phyloP scores from a whole-genome alignment of 2,329 filamentous ascomycete species.

The Clarireedia paspali region DNA sequence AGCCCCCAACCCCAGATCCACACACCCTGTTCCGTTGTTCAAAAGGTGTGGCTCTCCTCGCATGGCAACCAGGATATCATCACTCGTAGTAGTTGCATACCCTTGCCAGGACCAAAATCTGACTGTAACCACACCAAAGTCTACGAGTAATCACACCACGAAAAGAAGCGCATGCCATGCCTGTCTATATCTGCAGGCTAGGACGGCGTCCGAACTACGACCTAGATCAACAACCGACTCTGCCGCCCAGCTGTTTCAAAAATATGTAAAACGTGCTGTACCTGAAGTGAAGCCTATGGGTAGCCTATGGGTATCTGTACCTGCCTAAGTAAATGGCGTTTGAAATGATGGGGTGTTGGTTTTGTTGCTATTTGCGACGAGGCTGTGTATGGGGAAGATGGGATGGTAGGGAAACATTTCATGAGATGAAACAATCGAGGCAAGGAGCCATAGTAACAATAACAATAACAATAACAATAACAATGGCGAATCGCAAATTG shows the following conservation, averaged over 20 bases:
- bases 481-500: neutral
- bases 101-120: conserved; percentile 1
- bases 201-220: neutral
- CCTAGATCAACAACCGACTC: neutral
- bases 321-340: neutral
- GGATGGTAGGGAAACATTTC: neutral
- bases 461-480: too few species aligned
- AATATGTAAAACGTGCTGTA: conserved; percentile 8
- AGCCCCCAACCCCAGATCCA: conserved; percentile 6
- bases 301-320: neutral
- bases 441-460: too few species aligned
- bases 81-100: too few species aligned
- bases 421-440: neutral
- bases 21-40: neutral
- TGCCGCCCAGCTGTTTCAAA: conserved; percentile 2
- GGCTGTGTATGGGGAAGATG: conserved; percentile 1
- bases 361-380: conserved; percentile 7
- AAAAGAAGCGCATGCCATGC: conserved; percentile 1
- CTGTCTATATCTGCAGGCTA: neutral
- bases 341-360: neutral
- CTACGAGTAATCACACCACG: neutral
- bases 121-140: neutral
- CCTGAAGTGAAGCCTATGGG: neutral
- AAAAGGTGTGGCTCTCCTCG: neutral
- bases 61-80: conserved; percentile 9